Conservation (phyloP, 1,284 basidiomycete genomes). For the Chalciporus sp. region DNA sequence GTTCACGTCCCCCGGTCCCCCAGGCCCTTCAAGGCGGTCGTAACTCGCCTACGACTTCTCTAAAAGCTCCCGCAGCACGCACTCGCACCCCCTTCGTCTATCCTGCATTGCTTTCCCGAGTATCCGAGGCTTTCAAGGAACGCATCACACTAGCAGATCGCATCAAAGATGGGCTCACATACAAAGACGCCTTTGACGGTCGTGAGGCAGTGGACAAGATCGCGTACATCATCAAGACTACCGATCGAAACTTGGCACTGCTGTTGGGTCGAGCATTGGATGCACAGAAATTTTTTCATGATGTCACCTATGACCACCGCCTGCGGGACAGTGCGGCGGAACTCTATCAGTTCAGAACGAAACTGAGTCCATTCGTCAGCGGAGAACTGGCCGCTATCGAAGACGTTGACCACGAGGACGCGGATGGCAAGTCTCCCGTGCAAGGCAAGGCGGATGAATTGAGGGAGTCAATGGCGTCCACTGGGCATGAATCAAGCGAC, state of each 20-base stretch:
- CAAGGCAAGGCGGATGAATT: slow-evolving; percentile 20
- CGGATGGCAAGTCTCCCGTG: slow-evolving; percentile 36
- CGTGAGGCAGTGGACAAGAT: slow-evolving; percentile 96
- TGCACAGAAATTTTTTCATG: slow-evolving; percentile 99
- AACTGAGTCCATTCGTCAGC: slow-evolving; percentile 76
- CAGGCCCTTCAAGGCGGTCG: slow-evolving; percentile 41
- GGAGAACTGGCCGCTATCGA: slow-evolving; percentile 57
- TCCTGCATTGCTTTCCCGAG: slow-evolving; percentile 91
- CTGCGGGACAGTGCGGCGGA: slow-evolving; percentile 88
- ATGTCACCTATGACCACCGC: slow-evolving; percentile 98
- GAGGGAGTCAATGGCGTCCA: slow-evolving; percentile 35
- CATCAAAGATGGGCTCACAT: slow-evolving; percentile 93
- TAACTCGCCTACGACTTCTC: slow-evolving; percentile 51
- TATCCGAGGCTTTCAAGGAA: slow-evolving; percentile 91
- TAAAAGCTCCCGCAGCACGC: slow-evolving; percentile 36
- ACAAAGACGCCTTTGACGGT: slow-evolving; percentile 96
- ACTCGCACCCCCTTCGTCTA: slow-evolving; percentile 79
- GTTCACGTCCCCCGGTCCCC: slow-evolving; percentile 42
- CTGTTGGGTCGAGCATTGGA: slow-evolving; percentile 94
- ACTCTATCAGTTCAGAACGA: slow-evolving; percentile 89
- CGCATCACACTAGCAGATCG: slow-evolving; percentile 80
- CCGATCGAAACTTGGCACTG: slow-evolving; percentile 94
- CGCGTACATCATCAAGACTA: slow-evolving; percentile 97
- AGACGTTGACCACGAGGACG: slow-evolving; percentile 33
- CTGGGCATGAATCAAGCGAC: slow-evolving; percentile 44